phyloP scores from a whole-genome alignment of 2,329 filamentous ascomycete species.

The Fusarium sterilihyphosum region DNA sequence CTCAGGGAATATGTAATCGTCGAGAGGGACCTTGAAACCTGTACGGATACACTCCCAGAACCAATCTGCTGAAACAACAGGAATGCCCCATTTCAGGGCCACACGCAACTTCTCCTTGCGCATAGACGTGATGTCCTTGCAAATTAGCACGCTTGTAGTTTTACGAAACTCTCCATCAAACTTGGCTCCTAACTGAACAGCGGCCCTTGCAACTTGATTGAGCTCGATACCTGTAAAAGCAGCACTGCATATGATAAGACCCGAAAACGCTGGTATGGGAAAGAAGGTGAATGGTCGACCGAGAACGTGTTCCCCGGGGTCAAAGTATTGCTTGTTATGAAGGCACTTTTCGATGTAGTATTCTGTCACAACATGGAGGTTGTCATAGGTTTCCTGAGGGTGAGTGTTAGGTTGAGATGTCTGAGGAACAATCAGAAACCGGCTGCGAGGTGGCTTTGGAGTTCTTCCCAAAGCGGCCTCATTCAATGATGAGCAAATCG shows the following conservation, averaged over 20 bases:
- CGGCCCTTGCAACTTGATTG: slow-evolving; percentile 81
- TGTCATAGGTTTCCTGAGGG: slow-evolving; percentile 50
- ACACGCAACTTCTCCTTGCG: slow-evolving; percentile 81
- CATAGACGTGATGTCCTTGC: slow-evolving; percentile 66
- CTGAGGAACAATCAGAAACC: slow-evolving; percentile 67
- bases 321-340: slow-evolving; percentile 75
- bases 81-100: slow-evolving; percentile 78
- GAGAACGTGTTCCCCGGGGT: slow-evolving; percentile 75
- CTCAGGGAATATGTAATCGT: slow-evolving; percentile 59
- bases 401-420: slow-evolving; percentile 57
- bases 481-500: slow-evolving; percentile 54
- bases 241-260: slow-evolving; percentile 80
- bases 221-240: slow-evolving; percentile 87
- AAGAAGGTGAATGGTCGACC: slow-evolving; percentile 80
- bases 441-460: slow-evolving; percentile 47
- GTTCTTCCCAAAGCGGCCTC: slow-evolving; percentile 49
- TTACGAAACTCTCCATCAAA: slow-evolving; percentile 82
- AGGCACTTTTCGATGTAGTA: slow-evolving; percentile 95
- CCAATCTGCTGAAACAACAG: slow-evolving; percentile 85
- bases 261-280: slow-evolving; percentile 74
- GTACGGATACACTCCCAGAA: slow-evolving; percentile 81
- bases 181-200: slow-evolving; percentile 79
- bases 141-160: slow-evolving; percentile 81
- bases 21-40: slow-evolving; percentile 58
- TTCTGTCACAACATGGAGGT: slow-evolving; percentile 75